These are phyloP conservation scores for Phyllosticta citribraziliensis DNA, from an alignment of 2,329 filamentous ascomycete genomes.

Conservation along the genomic window DNA sequence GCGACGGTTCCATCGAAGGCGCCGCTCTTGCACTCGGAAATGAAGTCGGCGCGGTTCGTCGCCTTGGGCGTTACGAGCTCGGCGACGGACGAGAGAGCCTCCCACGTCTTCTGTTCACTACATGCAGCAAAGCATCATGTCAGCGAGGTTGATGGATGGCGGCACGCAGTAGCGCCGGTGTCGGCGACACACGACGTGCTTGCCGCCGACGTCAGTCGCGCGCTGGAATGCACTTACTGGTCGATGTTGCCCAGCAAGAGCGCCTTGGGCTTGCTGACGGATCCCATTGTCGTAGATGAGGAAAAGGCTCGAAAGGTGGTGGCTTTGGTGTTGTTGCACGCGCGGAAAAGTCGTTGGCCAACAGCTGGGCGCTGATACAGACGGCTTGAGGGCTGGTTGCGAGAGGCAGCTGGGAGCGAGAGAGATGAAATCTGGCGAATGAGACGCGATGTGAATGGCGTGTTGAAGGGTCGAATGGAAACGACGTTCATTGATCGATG, in stretches of 20 bases:
- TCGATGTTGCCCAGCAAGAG: conserved; percentile 54
- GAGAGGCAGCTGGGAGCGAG: neutral
- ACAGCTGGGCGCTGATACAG: neutral
- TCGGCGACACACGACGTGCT: neutral
- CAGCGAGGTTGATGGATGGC: neutral
- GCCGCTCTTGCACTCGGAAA: conserved; percentile 57
- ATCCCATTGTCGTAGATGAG: conserved; percentile 18
- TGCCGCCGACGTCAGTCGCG: neutral
- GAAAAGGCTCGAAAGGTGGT: neutral
- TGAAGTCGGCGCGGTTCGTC: conserved; percentile 55
- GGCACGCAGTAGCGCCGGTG: neutral
- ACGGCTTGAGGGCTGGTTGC: neutral
- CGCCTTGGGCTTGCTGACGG: conserved; percentile 43
- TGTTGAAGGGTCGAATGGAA: neutral
- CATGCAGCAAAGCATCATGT: neutral
- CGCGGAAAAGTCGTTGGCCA: neutral
- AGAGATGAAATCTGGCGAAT: neutral
- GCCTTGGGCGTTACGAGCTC: conserved; percentile 55
- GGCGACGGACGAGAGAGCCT: conserved; percentile 50
- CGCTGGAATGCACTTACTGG: conserved; percentile 41
- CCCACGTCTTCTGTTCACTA: conserved; percentile 58
- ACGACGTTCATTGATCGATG: neutral
- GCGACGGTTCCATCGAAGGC: conserved; percentile 55
- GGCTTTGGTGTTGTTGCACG: neutral
- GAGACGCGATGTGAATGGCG: neutral